These are phyloP conservation scores for Ziziphus jujuba DNA, from an alignment of 306 rosid genomes.

Conservation along the genomic window DNA sequence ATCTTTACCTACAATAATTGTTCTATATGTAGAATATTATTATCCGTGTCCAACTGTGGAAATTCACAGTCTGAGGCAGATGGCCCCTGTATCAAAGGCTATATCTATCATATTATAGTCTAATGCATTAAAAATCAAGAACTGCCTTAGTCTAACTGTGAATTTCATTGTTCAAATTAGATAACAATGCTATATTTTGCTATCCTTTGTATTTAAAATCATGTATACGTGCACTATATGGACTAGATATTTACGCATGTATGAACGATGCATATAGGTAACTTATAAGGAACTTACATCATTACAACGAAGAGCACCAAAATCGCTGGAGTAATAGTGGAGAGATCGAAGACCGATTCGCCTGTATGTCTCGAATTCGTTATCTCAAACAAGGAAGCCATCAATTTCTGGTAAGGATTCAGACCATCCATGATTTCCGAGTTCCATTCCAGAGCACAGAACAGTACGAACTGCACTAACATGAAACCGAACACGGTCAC, in stretches of 20 bases:
- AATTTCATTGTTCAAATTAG: background rate
- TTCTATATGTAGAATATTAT: no score
- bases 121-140: no score
- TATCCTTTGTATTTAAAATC: no score
- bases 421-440: slow-evolving; percentile 53
- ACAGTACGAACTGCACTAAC: slow-evolving; percentile 41
- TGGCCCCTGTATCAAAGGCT: no score
- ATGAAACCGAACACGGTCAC: slow-evolving; percentile 45
- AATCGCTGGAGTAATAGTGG: slow-evolving; percentile 57
- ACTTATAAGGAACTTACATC: slow-evolving; percentile 49
- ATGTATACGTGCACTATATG: background rate
- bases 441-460: slow-evolving; percentile 66
- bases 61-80: no score
- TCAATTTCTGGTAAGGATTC: slow-evolving; percentile 45
- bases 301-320: slow-evolving; percentile 58
- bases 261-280: no score
- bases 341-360: slow-evolving; percentile 65
- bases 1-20: no score
- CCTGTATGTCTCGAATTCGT: slow-evolving; percentile 63
- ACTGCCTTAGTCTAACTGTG: no score
- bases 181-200: background rate
- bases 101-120: no score
- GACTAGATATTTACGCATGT: no score
- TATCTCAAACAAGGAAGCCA: slow-evolving; percentile 51
- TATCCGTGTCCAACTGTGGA: no score